Conservation (phyloP, 306 rosid species). For the Cucumis cinereus region DNA sequence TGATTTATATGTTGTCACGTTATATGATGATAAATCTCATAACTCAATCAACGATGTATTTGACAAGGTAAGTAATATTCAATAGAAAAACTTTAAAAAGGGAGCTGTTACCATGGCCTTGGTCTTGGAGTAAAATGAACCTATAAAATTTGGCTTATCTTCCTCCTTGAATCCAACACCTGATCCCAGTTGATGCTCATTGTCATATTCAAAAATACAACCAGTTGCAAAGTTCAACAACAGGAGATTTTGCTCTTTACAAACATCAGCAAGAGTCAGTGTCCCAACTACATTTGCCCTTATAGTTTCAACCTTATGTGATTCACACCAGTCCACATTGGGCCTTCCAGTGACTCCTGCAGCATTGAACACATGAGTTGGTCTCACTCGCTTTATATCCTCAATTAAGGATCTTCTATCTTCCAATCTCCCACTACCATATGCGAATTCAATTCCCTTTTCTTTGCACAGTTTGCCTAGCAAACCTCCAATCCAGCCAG, state of each 20-base stretch:
- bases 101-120: constrained; percentile 50
- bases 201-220: constrained; percentile 62
- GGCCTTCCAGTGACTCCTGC: constrained; percentile 72
- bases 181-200: constrained; percentile 41
- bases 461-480: constrained; percentile 48
- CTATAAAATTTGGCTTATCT: constrained; percentile 51
- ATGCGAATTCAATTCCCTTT: constrained; percentile 38
- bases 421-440: constrained; percentile 49
- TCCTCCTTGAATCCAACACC: constrained; percentile 62
- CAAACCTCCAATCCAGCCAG: constrained; percentile 65
- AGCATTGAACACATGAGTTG: constrained; percentile 60
- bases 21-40: background rate
- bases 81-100: background rate
- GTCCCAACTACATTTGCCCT: constrained; percentile 56
- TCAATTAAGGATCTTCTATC: constrained; percentile 45
- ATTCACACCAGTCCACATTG: constrained; percentile 73
- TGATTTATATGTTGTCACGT: background rate
- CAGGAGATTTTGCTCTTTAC: constrained; percentile 37
- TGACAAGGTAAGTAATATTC: background rate
- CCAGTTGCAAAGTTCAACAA: constrained; percentile 70
- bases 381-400: constrained; percentile 33
- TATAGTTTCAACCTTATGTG: constrained; percentile 47
- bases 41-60: background rate
- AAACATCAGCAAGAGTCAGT: constrained; percentile 52
- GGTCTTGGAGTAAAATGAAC: constrained; percentile 63